Percentiles rank a stretch among this genome's conserved stretches.
These are phyloP conservation scores for Fagus crenata DNA, from an alignment of 306 rosid genomes.

Conservation along the genomic window DNA sequence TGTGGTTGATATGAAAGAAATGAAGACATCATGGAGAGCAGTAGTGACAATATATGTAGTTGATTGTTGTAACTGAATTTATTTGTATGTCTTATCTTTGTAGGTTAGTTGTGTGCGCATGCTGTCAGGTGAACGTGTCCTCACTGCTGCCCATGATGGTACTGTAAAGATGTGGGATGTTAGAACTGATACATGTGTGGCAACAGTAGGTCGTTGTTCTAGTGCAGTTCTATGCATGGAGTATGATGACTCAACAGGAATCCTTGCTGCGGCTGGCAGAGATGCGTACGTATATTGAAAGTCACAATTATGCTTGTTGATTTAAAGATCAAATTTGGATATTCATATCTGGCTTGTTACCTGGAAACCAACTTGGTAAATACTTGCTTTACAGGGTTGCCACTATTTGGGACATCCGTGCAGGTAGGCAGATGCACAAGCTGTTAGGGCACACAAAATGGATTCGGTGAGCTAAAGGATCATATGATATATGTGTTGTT, in stretches of 20 bases:
- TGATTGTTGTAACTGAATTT: constrained; percentile 35
- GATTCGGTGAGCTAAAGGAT: constrained; percentile 63
- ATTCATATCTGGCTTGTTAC: constrained; percentile 17
- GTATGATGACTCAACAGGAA: constrained; percentile 93
- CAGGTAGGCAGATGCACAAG: constrained; percentile 93
- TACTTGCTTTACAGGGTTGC: constrained; percentile 62
- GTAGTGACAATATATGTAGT: constrained; percentile 15
- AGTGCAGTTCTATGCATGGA: constrained; percentile 96
- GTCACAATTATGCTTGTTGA: constrained; percentile 22
- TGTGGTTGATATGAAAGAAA: neutral
- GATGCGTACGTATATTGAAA: constrained; percentile 67
- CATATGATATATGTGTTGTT: constrained; percentile 18
- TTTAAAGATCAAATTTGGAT: constrained; percentile 23
- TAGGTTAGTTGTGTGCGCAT: constrained; percentile 95
- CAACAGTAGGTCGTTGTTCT: constrained; percentile 96
- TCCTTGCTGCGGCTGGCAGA: constrained; percentile 93
- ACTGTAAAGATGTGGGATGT: constrained; percentile 99
- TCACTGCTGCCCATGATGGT: constrained; percentile 95
- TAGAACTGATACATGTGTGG: constrained; percentile 97
- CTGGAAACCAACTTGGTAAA: constrained; percentile 28
- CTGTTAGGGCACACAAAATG: constrained; percentile 92
- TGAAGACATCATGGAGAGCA: constrained; percentile 22
- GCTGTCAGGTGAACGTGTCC: constrained; percentile 97
- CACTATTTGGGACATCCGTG: constrained; percentile 92
- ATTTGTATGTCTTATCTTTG: constrained; percentile 28